Base-by-base conservation (phyloP, 2,329 filamentous ascomycete genomes). In the Allantophomopsis cytisporea region DNA sequence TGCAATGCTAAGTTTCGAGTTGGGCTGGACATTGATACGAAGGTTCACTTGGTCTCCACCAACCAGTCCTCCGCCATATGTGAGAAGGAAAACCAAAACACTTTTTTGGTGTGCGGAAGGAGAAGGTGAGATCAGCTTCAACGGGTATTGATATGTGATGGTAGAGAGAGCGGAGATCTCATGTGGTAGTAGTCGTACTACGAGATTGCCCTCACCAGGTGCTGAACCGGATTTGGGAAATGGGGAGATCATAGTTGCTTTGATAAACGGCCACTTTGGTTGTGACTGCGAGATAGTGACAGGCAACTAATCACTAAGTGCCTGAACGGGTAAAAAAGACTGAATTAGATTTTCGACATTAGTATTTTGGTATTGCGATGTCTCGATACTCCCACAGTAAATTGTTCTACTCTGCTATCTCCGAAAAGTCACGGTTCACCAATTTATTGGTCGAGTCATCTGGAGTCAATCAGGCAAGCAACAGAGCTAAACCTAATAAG, bases 11-110 rank as follows among this genome's bases (percentile, higher is more conserved):
- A 95, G 71, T 43, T 76, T 79, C 4, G 85, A 80, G 2, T 64
- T 61, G 2, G 67, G 50, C 10, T 74, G 72, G 36, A 94, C 66
- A 8, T 71, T 68, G 44, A 94, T 71, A 7, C 42, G 65, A 18
- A 98, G 72, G 52, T 80, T 68, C 57, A 96, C 80, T 46, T 73
- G 68, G 58, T 98, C 91, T 33, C 88, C 87, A 11, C 82, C 84
- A 2, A 98, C 83, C 12, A 98, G 74, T 2, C 91, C 91, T 34
- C 91, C 91, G 37, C 91, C 91, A 56, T 96, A 98, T 1, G 88
- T 94, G 37, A 98, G 71, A 31, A 96, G 69, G 55, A 94, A 96
- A 32, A 94, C 78, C 23, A 91, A 74, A 7, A 87, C 71, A 41
- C 83, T 83, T 46, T 71, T 68, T 41, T 78, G 70, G 32, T 72